These are phyloP conservation scores for Medicago arabica DNA, from an alignment of 306 rosid genomes.

Conservation along the genomic window DNA sequence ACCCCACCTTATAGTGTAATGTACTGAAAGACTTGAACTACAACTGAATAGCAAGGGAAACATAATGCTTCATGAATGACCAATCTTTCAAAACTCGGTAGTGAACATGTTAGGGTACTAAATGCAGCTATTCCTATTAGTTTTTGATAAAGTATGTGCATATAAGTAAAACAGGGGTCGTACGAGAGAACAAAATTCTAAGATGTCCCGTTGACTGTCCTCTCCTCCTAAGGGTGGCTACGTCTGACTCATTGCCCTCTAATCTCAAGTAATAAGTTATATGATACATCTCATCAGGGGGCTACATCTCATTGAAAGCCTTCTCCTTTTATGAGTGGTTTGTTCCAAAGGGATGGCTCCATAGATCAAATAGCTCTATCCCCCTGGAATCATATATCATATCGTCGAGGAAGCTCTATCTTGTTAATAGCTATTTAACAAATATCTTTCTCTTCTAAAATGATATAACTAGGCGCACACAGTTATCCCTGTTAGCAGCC, in stretches of 20 bases:
- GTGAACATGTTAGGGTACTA: conserved; percentile 3
- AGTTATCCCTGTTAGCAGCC: not conserved
- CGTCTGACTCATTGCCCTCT: not conserved
- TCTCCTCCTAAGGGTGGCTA: not conserved
- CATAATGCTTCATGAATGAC: not conserved
- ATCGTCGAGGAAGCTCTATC: not conserved
- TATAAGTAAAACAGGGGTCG: conserved; percentile 4
- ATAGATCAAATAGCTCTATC: not conserved
- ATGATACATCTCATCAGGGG: not conserved
- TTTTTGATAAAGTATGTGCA: not conserved
- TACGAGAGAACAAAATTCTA: not conserved
- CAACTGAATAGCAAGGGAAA: conserved; percentile 2
- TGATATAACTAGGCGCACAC: not conserved
- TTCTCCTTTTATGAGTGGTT: not conserved
- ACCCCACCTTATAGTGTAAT: not conserved
- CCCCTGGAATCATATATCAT: conserved; percentile 19
- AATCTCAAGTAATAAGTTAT: not conserved
- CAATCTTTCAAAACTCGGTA: conserved; percentile 1
- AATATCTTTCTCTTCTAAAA: conserved; percentile 7
- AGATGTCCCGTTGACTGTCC: not conserved
- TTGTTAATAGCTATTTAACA: not conserved
- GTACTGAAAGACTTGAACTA: not conserved
- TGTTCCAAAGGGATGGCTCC: not conserved
- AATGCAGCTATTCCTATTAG: not conserved
- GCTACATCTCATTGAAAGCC: conserved; percentile 5